Evolutionary conservation across 2,329 filamentous ascomycete genomes (phyloP), one percentile per base, ranked within the genome.

Genomic region (Neocatenulostroma microsporum): DNA sequence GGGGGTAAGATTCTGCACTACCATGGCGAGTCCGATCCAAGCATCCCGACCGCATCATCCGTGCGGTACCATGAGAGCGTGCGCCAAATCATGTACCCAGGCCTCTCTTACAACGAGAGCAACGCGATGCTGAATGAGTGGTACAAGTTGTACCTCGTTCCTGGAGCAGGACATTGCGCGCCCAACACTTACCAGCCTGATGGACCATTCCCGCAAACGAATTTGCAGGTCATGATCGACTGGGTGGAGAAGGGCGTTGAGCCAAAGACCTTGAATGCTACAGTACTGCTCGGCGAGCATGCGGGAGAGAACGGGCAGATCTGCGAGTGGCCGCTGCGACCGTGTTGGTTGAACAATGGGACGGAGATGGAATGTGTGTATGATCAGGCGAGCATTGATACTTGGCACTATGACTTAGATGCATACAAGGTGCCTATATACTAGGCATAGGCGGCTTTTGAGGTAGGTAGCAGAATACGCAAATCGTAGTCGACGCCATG

Each of bases 1-100:
- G 73, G 73, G 17, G 73, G 70, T 34, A 78, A 78, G 54, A 55
- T 78, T 3, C 56, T 78, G 9, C 72, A 76, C 53, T 74, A 67
- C 59, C 73, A 78, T 55, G 73, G 73, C 35, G 72, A 77, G 54
- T 69, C 67, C 1, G 74, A 77, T 51, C 54, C 62, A 11, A 66
- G 62, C 5, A 60, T 78, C 41, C 73, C 73, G 2, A 53, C 73
- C 1, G 70, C 62, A 4, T 73, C 70, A 0, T 74, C 71, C 0
- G 65, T 74, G 1, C 70, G 66, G 48, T 78, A 76, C 61, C 69
- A 64, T 55, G 62, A 76, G 36, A 67, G 70, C 3, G 73, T 77
- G 23, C 66, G 67, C 25, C 48, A 47, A 3, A 60, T 67, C 54
- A 72, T 75, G 68, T 72, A 73, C 54, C 60, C 63, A 4, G 44